phyloP scores from a whole-genome alignment of 495 filamentous ascomycete species.

The Penicillium flavigenum region DNA sequence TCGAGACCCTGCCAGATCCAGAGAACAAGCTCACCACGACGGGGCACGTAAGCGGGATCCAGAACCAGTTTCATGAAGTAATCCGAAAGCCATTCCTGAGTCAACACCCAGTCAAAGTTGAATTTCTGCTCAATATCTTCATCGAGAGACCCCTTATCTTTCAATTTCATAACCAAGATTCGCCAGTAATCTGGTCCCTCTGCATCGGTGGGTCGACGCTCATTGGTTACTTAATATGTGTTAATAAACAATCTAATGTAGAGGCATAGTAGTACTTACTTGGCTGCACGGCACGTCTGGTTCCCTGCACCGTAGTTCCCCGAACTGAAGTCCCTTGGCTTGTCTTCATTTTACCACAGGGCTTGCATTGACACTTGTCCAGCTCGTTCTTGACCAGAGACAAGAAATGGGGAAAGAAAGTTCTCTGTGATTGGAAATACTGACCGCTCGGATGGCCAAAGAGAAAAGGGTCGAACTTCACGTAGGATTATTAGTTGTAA shows the following conservation, averaged over 20 bases:
- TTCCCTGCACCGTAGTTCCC: neutral
- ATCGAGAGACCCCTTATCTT: constrained; percentile 38
- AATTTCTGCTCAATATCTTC: constrained; percentile 44
- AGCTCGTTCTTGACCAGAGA: neutral
- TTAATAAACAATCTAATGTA: neutral
- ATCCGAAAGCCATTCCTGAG: constrained; percentile 37
- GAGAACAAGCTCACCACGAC: constrained; percentile 58
- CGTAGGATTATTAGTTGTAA: constrained; percentile 4
- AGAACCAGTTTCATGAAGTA: constrained; percentile 37
- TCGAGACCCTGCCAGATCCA: constrained; percentile 40
- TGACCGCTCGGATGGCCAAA: constrained; percentile 55
- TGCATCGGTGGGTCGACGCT: constrained; percentile 26
- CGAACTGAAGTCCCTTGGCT: constrained; percentile 10
- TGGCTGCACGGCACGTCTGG: neutral
- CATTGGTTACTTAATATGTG: neutral
- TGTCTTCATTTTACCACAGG: constrained; percentile 30
- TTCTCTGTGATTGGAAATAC: constrained; percentile 49
- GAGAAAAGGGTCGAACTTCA: constrained; percentile 51
- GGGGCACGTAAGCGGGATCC: constrained; percentile 53
- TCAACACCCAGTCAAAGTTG: constrained; percentile 56
- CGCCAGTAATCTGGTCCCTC: constrained; percentile 56
- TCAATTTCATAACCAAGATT: constrained; percentile 49
- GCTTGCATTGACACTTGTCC: constrained; percentile 35
- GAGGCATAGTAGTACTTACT: neutral
- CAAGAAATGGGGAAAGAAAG: constrained; percentile 58